Conservation (phyloP, 805 yeast species). For the Candida argentea region DNA sequence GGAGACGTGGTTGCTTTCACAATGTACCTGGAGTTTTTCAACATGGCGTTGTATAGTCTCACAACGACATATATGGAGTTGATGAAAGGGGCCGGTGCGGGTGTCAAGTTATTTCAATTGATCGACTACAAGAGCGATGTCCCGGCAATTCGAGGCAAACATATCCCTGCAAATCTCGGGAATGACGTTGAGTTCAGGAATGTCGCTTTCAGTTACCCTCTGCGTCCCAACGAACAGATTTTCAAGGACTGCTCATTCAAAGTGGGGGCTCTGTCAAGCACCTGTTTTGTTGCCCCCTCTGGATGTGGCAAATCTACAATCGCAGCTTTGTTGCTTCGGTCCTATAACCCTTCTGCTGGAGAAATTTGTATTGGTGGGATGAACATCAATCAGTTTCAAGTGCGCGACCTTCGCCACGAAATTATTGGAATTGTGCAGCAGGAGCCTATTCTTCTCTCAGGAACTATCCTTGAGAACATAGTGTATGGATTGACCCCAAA, state of each 20-base stretch:
- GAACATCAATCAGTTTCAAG: slow-evolving; percentile 38
- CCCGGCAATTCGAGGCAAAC: slow-evolving; percentile 25
- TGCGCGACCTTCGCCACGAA: slow-evolving; percentile 37
- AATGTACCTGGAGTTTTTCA: slow-evolving; percentile 35
- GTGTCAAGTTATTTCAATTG: slow-evolving; percentile 31
- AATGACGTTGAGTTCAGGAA: slow-evolving; percentile 29
- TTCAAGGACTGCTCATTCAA: slow-evolving; percentile 29
- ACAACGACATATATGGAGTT: slow-evolving; percentile 37
- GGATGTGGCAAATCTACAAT: slow-evolving; percentile 57
- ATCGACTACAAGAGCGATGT: slow-evolving; percentile 29
- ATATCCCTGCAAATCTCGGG: slow-evolving; percentile 9
- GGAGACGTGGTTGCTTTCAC: slow-evolving; percentile 39
- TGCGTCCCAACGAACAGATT: slow-evolving; percentile 24
- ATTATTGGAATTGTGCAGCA: slow-evolving; percentile 52
- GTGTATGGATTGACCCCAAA: slow-evolving; percentile 38
- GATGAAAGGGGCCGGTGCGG: slow-evolving; percentile 40
- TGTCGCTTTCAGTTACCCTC: slow-evolving; percentile 33
- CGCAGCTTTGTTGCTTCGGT: slow-evolving; percentile 42
- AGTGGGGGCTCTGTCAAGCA: slow-evolving; percentile 25
- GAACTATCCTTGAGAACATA: slow-evolving; percentile 46
- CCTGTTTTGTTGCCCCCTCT: slow-evolving; percentile 44
- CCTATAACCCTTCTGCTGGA: slow-evolving; percentile 41
- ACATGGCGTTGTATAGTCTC: slow-evolving; percentile 33
- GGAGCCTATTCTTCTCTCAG: slow-evolving; percentile 49
- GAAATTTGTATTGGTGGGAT: slow-evolving; percentile 41